phyloP scores from a whole-genome alignment of 441 rosid genomes.

The Adansonia grandidieri region DNA sequence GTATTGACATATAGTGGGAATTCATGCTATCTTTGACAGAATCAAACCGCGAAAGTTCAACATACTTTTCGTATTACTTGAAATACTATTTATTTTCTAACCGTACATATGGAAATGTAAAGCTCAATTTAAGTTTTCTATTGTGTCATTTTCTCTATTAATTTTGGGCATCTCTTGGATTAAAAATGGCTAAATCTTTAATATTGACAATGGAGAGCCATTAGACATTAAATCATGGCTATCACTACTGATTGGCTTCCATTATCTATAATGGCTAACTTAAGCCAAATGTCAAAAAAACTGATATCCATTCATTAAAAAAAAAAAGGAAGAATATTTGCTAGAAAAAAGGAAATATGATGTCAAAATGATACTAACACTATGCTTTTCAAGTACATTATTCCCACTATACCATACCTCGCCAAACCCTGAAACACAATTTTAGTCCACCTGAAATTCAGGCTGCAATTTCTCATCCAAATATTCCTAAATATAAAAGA shows the following conservation, averaged over 20 bases:
- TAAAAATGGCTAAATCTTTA: background rate
- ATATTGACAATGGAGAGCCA: background rate
- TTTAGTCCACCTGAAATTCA: background rate
- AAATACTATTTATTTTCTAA: background rate
- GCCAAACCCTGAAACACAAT: constrained; percentile 1
- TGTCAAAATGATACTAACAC: constrained; percentile 13
- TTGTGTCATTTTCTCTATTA: background rate
- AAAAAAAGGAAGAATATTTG: background rate
- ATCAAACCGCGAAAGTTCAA: background rate
- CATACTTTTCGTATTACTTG: background rate
- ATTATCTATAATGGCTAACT: constrained; percentile 9
- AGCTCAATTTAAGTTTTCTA: background rate
- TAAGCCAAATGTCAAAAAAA: background rate
- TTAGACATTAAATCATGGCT: constrained; percentile 2
- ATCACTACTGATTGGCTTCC: constrained; percentile 12
- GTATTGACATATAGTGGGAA: background rate
- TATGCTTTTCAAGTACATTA: too few species aligned
- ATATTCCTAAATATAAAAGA: background rate
- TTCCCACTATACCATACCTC: background rate
- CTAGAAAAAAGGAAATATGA: background rate
- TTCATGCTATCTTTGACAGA: background rate
- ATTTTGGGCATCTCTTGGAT: background rate
- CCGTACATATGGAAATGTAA: background rate
- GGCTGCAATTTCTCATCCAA: background rate
- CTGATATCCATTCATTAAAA: background rate